phyloP scores from a whole-genome alignment of 2,329 filamentous ascomycete species.

The Pseudocercospora eumusae region DNA sequence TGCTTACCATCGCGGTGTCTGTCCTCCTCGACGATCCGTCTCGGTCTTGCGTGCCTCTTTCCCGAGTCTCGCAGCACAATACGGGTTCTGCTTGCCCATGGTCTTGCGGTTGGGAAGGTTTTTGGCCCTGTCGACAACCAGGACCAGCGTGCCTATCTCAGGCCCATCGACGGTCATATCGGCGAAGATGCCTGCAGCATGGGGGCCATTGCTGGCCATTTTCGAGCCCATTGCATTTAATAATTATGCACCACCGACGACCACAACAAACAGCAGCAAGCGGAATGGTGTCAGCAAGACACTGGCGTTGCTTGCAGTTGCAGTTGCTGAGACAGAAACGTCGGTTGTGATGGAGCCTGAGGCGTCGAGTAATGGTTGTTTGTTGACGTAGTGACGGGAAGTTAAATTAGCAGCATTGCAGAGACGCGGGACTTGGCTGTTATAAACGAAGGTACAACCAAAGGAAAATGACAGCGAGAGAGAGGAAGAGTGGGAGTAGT shows the following conservation, averaged over 20 bases:
- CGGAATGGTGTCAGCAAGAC: neutral
- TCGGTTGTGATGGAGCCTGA: neutral
- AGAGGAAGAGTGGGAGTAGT: neutral
- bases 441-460: slow-evolving; percentile 5
- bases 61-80: slow-evolving; percentile 87
- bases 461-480: neutral
- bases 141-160: slow-evolving; percentile 86
- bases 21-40: slow-evolving; percentile 89
- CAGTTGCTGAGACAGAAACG: neutral
- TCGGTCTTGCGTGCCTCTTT: slow-evolving; percentile 98
- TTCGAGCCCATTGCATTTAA: slow-evolving; percentile 16
- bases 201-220: slow-evolving; percentile 57
- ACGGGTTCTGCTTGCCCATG: slow-evolving; percentile 98
- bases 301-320: neutral
- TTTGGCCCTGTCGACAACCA: slow-evolving; percentile 91
- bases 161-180: slow-evolving; percentile 93
- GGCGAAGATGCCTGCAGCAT: slow-evolving; percentile 90
- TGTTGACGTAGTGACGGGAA: slow-evolving; percentile 2
- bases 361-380: neutral
- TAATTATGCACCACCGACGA: neutral
- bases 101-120: slow-evolving; percentile 95
- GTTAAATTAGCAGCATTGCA: neutral
- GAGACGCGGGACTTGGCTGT: neutral
- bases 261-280: neutral
- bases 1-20: slow-evolving; percentile 89